Percentiles rank a stretch among this genome's conserved stretches.
phyloP scores from a whole-genome alignment of 768 basidiomycete genomes.

The Obba rivulosa region DNA sequence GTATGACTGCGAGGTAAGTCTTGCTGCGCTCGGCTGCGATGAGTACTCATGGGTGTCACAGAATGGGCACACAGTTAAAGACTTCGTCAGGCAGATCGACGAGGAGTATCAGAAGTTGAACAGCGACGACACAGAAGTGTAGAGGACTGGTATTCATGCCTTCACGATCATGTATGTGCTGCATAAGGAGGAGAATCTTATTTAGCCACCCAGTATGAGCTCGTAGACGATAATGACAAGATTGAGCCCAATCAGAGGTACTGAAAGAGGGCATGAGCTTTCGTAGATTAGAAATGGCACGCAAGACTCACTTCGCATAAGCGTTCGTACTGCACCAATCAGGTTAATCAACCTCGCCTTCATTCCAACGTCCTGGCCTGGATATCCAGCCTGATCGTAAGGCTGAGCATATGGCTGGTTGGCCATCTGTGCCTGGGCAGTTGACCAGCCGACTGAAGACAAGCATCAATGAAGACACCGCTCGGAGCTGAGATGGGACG shows the following conservation, averaged over 20 bases:
- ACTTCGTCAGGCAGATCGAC: conserved; percentile 77
- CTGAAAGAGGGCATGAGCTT: conserved; percentile 37
- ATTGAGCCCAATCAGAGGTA: conserved; percentile 88
- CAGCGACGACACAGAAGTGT: conserved; percentile 7
- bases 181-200: conserved; percentile 8
- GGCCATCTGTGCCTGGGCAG: conserved; percentile 52
- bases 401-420: conserved; percentile 65
- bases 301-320: conserved; percentile 84
- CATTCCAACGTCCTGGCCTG: conserved; percentile 56
- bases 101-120: conserved; percentile 68
- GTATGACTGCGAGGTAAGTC: conserved; percentile 71
- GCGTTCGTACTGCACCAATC: conserved; percentile 90
- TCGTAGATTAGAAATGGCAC: conserved; percentile 1
- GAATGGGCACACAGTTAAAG: conserved; percentile 68
- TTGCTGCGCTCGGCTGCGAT: not conserved
- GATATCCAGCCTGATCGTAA: conserved; percentile 63
- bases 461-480: conserved; percentile 1
- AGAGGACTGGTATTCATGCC: not conserved
- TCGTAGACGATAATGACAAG: conserved; percentile 85
- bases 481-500: conserved; percentile 25
- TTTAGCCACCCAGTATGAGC: conserved; percentile 56
- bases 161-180: conserved; percentile 10
- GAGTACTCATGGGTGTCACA: conserved; percentile 22
- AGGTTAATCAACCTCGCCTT: conserved; percentile 88
- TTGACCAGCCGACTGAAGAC: conserved; percentile 82